These are phyloP conservation scores for Xylaria sp. DNA, from an alignment of 2,329 filamentous ascomycete species.

Conservation along the genomic window DNA sequence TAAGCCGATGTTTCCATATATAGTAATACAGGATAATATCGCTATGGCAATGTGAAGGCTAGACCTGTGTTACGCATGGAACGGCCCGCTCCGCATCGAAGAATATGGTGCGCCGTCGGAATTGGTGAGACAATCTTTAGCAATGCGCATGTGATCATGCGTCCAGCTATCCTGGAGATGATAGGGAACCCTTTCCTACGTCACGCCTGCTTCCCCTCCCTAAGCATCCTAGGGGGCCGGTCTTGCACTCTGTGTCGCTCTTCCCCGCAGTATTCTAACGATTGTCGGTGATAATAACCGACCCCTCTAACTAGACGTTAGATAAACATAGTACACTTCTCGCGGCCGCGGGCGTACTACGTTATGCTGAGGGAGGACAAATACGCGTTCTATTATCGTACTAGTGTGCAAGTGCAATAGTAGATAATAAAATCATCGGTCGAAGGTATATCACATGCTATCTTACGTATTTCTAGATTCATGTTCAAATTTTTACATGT, in stretches of 20 bases:
- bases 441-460: neutral
- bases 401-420: neutral
- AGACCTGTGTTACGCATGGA: neutral
- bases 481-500: no score
- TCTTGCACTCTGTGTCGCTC: no score
- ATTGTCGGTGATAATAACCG: neutral
- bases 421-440: neutral
- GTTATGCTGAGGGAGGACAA: neutral
- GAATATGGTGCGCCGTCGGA: neutral
- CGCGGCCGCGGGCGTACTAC: neutral
- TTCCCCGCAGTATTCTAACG: no score
- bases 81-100: neutral
- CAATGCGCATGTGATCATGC: no score
- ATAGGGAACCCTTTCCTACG: no score
- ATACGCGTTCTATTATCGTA: neutral
- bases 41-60: neutral
- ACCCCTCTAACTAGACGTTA: neutral
- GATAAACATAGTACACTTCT: neutral
- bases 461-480: neutral
- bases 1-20: neutral
- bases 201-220: no score
- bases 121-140: no score
- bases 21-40: neutral
- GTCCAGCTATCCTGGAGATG: no score
- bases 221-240: no score